phyloP scores from a whole-genome alignment of 352 stramenopile species.

The Globisporangium parvum region DNA sequence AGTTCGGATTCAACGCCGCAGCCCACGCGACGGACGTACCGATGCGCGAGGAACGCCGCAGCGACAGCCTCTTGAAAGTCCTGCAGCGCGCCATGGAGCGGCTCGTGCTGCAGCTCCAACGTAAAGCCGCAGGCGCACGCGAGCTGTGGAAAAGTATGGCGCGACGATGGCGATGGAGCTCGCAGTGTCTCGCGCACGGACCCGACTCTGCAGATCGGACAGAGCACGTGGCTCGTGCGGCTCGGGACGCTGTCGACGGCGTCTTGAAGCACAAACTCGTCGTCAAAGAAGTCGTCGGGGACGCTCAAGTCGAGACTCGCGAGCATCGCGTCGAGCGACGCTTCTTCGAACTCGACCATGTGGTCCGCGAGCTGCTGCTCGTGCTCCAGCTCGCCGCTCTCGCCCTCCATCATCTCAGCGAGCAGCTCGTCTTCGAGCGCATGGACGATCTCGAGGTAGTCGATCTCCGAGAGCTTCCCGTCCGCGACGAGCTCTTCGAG shows the following conservation, averaged over 20 bases:
- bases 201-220: conserved; percentile 43
- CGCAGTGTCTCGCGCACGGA: conserved; percentile 24
- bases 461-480: conserved; percentile 52
- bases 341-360: conserved; percentile 67
- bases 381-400: conserved; percentile 15
- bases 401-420: conserved; percentile 31
- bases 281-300: conserved; percentile 9
- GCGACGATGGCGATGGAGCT: background rate
- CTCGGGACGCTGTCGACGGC: too few species aligned
- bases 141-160: conserved; percentile 15
- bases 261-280: conserved; percentile 3
- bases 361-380: conserved; percentile 38
- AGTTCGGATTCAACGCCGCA: background rate
- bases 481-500: conserved; percentile 60
- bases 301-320: conserved; percentile 48
- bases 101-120: conserved; percentile 35
- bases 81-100: conserved; percentile 44
- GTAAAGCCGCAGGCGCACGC: conserved; percentile 50
- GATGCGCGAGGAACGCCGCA: conserved; percentile 48
- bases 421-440: conserved; percentile 61
- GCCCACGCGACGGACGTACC: conserved; percentile 19
- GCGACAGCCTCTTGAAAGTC: conserved; percentile 60
- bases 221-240: conserved; percentile 20
- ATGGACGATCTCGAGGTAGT: conserved; percentile 75
- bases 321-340: conserved; percentile 64